A percentile compares a stretch with the other conserved stretches of the same genome.
Conservation (phyloP, 495 filamentous ascomycete genomes). For the Penicillium chermesinum region DNA sequence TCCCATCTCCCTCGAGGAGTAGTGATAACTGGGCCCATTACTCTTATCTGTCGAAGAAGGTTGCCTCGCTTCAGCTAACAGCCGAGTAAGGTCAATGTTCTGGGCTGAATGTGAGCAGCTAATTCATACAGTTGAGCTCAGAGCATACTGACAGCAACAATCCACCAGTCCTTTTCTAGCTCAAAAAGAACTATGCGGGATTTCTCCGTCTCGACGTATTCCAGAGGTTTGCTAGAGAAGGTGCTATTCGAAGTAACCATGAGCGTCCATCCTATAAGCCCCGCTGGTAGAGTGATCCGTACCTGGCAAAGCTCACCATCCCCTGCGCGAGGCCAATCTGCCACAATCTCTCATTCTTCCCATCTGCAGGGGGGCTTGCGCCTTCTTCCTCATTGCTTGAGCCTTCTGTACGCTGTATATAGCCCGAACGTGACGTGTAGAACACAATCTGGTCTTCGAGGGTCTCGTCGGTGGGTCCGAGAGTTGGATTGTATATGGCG, state of each 20-base stretch:
- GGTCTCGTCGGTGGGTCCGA: constrained; percentile 85
- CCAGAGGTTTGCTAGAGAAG: constrained; percentile 66
- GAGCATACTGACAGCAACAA: constrained; percentile 63
- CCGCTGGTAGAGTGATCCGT: constrained; percentile 14
- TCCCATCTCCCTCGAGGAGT: constrained; percentile 82
- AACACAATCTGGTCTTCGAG: constrained; percentile 88
- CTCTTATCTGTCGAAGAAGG: constrained; percentile 18
- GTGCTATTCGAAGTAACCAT: constrained; percentile 57
- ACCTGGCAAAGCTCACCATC: constrained; percentile 89
- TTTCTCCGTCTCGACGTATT: constrained; percentile 87
- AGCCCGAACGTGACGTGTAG: constrained; percentile 54
- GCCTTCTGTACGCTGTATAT: constrained; percentile 30
- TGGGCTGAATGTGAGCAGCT: constrained; percentile 29
- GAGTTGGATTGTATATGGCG: constrained; percentile 87
- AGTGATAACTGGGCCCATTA: constrained; percentile 48
- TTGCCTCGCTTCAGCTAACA: constrained; percentile 26
- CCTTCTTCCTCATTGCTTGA: constrained; percentile 45
- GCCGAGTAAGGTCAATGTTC: constrained; percentile 70
- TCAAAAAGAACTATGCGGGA: constrained; percentile 77
- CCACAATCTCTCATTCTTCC: constrained; percentile 75
- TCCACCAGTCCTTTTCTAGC: constrained; percentile 89
- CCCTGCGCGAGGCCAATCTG: constrained; percentile 97
- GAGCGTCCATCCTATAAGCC: constrained; percentile 3
- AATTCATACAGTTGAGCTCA: constrained; percentile 9
- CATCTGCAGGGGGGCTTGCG: constrained; percentile 54